Evolutionary conservation across 2,329 filamentous ascomycete genomes (phyloP), one percentile per base, ranked within the genome.

Genomic region (Gyromitra esculenta): DNA sequence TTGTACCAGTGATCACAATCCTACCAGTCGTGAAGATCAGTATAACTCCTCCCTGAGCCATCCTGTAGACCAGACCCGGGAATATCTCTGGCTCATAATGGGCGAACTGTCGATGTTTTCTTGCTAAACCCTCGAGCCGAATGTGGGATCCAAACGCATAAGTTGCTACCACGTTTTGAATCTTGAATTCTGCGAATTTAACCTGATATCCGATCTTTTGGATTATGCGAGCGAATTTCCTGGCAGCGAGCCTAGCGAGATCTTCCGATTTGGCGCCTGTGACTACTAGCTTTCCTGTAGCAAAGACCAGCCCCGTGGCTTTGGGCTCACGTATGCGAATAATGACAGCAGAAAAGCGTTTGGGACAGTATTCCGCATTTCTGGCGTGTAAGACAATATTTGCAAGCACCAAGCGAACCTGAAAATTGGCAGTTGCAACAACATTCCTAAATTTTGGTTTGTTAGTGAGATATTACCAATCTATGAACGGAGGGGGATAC

Each of bases 111-210:
- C 97, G 94, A 88, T 99, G 96, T 85, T 94, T 93, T 81, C 91
- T 95, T 13, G 96, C 96, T 83, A 99, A 87, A 85, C 96, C 96
- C 84, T 98, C 95, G 75, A 99, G 88, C 80, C 96, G 93, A 81
- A 99, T 97, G 68, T 95, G 95, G 86, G 98, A 98, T 88, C 97
- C 97, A 88, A 99, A 97, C 84, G 98, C 96, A 85, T 95, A 98
- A 76, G 93, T 97, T 79, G 95, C 96, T 80, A 99, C 96, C 80
- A 98, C 98, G 85, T 99, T 99, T 87, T 97, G 94, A 82, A 98
- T 98, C 89, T 98, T 98, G 87, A 98, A 98, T 84, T 98, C 95
- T 80, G 94, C 97, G 85, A 98, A 98, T 89, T 97, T 97, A 82
- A 95, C 94, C 81, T 97, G 97, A 88, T 98, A 98, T 79, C 96